Evolutionary conservation across 2,329 filamentous ascomycete species (phyloP).

Genomic region (Trichoderma koningiopsis): DNA sequence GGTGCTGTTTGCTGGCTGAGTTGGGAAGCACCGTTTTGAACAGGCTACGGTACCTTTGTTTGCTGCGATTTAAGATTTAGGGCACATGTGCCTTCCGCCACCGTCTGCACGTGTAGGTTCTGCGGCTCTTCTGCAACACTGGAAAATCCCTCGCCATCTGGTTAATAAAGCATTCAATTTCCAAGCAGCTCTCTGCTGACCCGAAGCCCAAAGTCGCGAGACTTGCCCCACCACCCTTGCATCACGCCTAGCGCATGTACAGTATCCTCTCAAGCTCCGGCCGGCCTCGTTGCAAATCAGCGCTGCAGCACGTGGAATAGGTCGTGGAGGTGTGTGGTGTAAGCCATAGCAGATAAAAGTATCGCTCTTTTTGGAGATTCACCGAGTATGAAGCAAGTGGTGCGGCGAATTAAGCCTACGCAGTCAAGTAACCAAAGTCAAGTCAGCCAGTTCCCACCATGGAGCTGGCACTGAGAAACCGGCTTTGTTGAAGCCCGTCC

Average conservation of each 20-base stretch:
- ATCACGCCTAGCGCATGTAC: not conserved
- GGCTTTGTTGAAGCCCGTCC: conserved; percentile 6
- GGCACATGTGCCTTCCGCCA: not conserved
- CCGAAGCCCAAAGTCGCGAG: conserved; percentile 17
- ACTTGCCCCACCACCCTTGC: not conserved
- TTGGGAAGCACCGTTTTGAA: not conserved
- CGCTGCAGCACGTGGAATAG: not conserved
- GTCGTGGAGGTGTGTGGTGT: not conserved
- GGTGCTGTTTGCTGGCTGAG: not conserved
- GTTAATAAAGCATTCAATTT: not conserved
- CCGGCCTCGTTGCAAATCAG: not conserved
- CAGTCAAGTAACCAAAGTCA: too few relatives aligned
- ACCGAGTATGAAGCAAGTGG: not conserved
- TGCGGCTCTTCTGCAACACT: not conserved
- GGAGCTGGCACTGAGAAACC: conserved; percentile 2
- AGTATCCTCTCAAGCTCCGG: not conserved
- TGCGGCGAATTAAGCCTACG: not conserved
- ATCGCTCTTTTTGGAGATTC: not conserved
- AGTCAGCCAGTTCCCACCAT: not conserved
- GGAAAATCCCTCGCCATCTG: not conserved
- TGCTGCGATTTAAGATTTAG: not conserved
- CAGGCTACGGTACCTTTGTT: not conserved
- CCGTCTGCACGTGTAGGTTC: not conserved
- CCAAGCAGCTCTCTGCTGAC: conserved; percentile 1
- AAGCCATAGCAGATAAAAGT: not conserved